Percentiles rank a stretch among this genome's conserved stretches.
Evolutionary conservation across 805 yeast species (phyloP).

Genomic region (Candida stauntonica): DNA sequence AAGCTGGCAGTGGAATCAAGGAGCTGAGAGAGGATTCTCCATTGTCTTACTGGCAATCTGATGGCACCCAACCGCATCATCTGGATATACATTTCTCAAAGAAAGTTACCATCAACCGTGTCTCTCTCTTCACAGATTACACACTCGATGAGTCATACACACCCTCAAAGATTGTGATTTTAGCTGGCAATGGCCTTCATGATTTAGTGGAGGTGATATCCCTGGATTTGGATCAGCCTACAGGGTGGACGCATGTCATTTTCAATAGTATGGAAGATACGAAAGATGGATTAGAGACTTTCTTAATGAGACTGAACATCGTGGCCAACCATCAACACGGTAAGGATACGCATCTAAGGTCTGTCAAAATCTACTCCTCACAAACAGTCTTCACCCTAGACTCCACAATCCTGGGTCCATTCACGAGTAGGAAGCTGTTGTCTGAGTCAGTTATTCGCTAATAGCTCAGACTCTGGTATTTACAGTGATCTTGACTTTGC

Average conservation of each 20-base stretch:
- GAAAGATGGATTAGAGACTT: constrained; percentile 61
- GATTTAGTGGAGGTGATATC: constrained; percentile 65
- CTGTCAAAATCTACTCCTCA: constrained; percentile 57
- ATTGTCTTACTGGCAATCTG: constrained; percentile 87
- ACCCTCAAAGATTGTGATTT: constrained; percentile 61
- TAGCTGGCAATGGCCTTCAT: constrained; percentile 78
- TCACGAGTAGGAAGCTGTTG: constrained; percentile 22
- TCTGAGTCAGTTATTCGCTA: constrained; percentile 22
- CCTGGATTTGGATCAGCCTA: constrained; percentile 56
- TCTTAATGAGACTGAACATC: constrained; percentile 56
- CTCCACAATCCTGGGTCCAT: constrained; percentile 22
- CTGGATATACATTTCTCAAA: constrained; percentile 78
- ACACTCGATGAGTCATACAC: constrained; percentile 87
- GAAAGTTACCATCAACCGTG: constrained; percentile 59
- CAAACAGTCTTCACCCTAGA: constrained; percentile 26
- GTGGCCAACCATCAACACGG: constrained; percentile 89
- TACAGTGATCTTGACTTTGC: too few species aligned
- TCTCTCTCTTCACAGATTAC: constrained; percentile 70
- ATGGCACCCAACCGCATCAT: constrained; percentile 84
- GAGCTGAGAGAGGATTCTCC: constrained; percentile 73
- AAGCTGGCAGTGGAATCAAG: constrained; percentile 67
- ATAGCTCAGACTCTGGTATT: too few species aligned
- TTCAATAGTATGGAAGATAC: constrained; percentile 31
- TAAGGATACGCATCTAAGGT: constrained; percentile 87
- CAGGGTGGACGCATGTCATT: constrained; percentile 72